Evolutionary conservation across 208 protist genomes (phyloP), one percentile per base, ranked within the genome.

Genomic region (Histomonas meleagridis): DNA sequence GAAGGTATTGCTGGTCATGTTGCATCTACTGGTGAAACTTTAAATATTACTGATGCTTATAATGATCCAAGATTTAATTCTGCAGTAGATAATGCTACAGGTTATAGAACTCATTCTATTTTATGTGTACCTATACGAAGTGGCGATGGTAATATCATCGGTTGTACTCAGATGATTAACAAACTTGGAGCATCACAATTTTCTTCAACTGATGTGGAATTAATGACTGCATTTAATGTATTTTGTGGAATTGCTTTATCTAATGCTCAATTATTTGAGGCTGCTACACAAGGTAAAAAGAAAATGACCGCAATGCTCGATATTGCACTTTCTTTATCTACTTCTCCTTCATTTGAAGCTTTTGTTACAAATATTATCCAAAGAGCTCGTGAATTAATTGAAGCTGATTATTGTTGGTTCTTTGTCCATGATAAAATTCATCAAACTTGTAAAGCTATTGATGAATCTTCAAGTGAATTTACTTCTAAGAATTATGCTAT

Each of bases 1-100:
- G 28, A 62, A n/a, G 92, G 92, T 40, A 93, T 93, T 76, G 92
- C 92, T 32, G 92, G 92, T 9, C 91, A 93, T 76, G 92, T 93
- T 40, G 92, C 91, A 35, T 53, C 81, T n/a, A 93, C 92, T 9
- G 93, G 93, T 0, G 76, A 95, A 76, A 91, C 90, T 32, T 40
- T 95, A 28, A 93, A 92, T 62, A 95, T 95, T 46, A 43, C 57
- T 43, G 94, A 95, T 86, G 94, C 94, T 23, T 95, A 95, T 57
- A 57, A 53, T 3, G 94, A 95, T 92, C 32, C 46, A 46, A 49
- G 94, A 40, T 95, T 95, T 92, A 95, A 94, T 60, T 60, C 38
- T n/a, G 65, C 92, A 55, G 90, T 95, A 35, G 94, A 95, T 91
- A 70, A 91, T 46, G 62, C 35, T n/a, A 95, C 94, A n/a, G 94